phyloP scores from a whole-genome alignment of 371 early-diverging fungal genomes.

The Lichtheimia ornata region DNA sequence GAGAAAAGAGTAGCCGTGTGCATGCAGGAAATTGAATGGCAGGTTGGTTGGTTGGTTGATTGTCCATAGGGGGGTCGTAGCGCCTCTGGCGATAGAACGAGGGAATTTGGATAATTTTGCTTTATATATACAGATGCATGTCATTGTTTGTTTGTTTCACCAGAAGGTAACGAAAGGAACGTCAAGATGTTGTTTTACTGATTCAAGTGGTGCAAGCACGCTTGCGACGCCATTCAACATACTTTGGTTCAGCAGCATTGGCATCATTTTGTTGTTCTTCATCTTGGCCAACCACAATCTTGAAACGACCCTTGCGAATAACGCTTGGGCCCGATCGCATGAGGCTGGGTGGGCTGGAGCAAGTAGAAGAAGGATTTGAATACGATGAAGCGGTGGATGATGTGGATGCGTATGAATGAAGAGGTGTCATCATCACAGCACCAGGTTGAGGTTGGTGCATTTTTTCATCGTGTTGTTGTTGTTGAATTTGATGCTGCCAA shows the following conservation, averaged over 20 bases:
- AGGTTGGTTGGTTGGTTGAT: conserved; percentile 5
- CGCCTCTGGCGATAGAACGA: too few species aligned
- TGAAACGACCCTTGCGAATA: conserved; percentile 43
- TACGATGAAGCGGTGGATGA: conserved; percentile 13
- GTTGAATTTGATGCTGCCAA: conserved; percentile 25
- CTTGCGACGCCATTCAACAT: conserved; percentile 49
- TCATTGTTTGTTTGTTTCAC: background rate
- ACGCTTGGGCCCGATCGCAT: conserved; percentile 18
- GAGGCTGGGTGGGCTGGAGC: too few species aligned
- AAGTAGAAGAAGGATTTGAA: conserved; percentile 1
- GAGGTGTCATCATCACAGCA: conserved; percentile 1
- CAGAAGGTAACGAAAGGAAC: conserved; percentile 6
- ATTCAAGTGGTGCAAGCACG: conserved; percentile 29
- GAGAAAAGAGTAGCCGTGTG: background rate
- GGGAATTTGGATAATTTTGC: conserved; percentile 17
- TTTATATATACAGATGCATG: conserved; percentile 13
- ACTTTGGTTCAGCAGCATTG: conserved; percentile 20
- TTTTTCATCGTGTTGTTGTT: too few species aligned
- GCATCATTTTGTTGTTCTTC: conserved; percentile 20
- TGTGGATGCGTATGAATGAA: conserved; percentile 3
- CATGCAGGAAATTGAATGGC: background rate
- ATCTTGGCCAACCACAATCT: conserved; percentile 38
- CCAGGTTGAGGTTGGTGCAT: too few species aligned
- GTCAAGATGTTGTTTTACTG: background rate
- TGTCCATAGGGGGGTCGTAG: background rate